Percentiles rank a stretch among this genome's conserved stretches.
These are phyloP conservation scores for Phytomonas sp. DNA, from an alignment of 208 protist genomes.

Conservation along the genomic window DNA sequence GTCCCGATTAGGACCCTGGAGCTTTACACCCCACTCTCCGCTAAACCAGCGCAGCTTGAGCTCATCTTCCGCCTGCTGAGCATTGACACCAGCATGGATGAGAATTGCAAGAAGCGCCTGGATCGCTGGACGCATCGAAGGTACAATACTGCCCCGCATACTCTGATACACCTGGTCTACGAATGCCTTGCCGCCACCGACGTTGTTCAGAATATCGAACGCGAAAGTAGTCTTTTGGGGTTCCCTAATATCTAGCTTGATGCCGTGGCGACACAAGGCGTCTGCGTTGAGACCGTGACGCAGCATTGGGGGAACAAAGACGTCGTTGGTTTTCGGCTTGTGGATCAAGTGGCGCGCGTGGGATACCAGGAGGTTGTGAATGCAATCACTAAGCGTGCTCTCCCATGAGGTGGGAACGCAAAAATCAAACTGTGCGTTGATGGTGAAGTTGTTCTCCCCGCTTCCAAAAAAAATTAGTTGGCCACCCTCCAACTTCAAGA, in stretches of 20 bases:
- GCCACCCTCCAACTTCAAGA: constrained; percentile 47
- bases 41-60: constrained; percentile 84
- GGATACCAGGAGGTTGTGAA: constrained; percentile 41
- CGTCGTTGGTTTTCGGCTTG: constrained; percentile 18
- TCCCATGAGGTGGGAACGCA: constrained; percentile 29
- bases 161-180: constrained; percentile 57
- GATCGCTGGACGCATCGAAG: constrained; percentile 76
- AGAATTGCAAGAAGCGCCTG: constrained; percentile 75
- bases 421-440: constrained; percentile 61
- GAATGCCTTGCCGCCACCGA: constrained; percentile 42
- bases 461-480: constrained; percentile 52
- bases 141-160: constrained; percentile 63
- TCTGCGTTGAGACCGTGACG: constrained; percentile 54
- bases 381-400: constrained; percentile 35
- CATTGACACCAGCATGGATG: constrained; percentile 55
- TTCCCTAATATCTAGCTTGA: constrained; percentile 35
- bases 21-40: constrained; percentile 75
- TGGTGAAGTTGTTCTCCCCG: constrained; percentile 64
- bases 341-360: constrained; percentile 29
- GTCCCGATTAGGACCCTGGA: constrained; percentile 60
- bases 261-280: constrained; percentile 30
- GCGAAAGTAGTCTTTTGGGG: constrained; percentile 25
- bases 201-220: constrained; percentile 46
- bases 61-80: constrained; percentile 67
- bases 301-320: constrained; percentile 46